phyloP scores from a whole-genome alignment of 176 grass and related monocot genomes.

The Zoysia japonica region DNA sequence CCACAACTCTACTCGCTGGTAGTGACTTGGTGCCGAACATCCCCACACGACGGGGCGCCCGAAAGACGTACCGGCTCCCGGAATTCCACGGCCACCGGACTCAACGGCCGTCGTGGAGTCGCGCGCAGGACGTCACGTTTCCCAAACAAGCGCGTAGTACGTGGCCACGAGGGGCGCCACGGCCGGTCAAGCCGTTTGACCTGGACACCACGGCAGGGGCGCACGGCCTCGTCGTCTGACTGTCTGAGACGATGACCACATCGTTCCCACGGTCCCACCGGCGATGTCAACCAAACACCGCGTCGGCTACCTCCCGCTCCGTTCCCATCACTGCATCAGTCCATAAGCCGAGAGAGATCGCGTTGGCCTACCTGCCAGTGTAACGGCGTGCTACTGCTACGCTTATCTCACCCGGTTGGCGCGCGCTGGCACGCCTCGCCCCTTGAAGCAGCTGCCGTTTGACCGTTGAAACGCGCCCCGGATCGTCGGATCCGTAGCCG shows the following conservation, averaged over 20 bases:
- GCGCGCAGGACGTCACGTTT: neutral
- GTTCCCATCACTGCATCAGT: neutral
- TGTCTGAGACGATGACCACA: neutral
- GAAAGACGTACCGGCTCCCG: neutral
- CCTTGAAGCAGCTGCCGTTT: conserved; percentile 25
- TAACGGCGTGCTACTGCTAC: neutral
- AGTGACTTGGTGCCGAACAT: neutral
- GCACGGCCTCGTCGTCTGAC: neutral
- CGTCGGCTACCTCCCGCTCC: conserved; percentile 12
- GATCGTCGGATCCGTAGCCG: conserved; percentile 31
- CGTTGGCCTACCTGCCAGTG: neutral
- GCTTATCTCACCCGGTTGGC: neutral
- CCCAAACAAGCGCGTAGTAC: conserved; percentile 2
- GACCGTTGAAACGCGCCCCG: neutral
- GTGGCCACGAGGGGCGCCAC: neutral
- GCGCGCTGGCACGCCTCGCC: neutral
- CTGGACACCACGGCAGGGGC: neutral
- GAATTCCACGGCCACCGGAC: neutral
- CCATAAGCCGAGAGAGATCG: too few species aligned
- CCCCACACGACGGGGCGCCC: neutral
- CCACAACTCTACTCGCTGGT: neutral
- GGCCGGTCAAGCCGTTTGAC: conserved; percentile 15
- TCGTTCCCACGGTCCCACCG: neutral
- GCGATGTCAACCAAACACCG: conserved; percentile 19
- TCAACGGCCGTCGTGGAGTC: neutral